These are phyloP conservation scores for Asterionellopsis glacialis DNA, from an alignment of 108 stramenopile genomes.

Conservation along the genomic window DNA sequence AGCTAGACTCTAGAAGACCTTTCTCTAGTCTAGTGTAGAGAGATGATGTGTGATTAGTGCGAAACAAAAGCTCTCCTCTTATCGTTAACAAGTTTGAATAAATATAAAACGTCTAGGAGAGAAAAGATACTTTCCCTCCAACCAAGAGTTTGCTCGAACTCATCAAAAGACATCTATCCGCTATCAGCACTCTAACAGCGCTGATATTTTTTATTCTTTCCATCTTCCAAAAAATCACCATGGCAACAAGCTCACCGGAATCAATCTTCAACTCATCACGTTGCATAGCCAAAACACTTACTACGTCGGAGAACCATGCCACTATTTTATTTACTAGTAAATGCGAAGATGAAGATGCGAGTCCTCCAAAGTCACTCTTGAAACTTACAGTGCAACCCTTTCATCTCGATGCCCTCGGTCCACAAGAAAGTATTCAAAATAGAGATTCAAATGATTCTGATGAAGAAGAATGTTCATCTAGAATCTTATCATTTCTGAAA, in stretches of 20 bases:
- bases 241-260: not conserved
- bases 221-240: no score
- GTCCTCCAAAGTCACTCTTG: slow-evolving; percentile 27
- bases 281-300: slow-evolving; percentile 36
- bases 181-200: no score
- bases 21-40: no score
- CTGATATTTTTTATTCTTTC: no score
- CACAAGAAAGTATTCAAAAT: slow-evolving; percentile 9
- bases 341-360: slow-evolving; percentile 3
- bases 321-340: slow-evolving; percentile 28
- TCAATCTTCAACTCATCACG: not conserved
- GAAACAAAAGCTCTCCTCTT: no score
- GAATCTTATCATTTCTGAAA: slow-evolving; percentile 39
- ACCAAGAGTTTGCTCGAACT: no score
- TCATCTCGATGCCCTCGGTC: slow-evolving; percentile 22
- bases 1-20: no score
- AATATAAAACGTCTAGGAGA: no score
- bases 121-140: no score
- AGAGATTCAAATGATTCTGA: slow-evolving; percentile 18
- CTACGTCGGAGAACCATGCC: slow-evolving; percentile 45
- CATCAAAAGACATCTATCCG: no score
- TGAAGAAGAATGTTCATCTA: slow-evolving; percentile 15
- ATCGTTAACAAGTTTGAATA: no score
- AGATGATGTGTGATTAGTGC: no score
- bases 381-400: slow-evolving; percentile 44